Conservation (phyloP, 116 monocot genomes). For the Thalassia testudinum region DNA sequence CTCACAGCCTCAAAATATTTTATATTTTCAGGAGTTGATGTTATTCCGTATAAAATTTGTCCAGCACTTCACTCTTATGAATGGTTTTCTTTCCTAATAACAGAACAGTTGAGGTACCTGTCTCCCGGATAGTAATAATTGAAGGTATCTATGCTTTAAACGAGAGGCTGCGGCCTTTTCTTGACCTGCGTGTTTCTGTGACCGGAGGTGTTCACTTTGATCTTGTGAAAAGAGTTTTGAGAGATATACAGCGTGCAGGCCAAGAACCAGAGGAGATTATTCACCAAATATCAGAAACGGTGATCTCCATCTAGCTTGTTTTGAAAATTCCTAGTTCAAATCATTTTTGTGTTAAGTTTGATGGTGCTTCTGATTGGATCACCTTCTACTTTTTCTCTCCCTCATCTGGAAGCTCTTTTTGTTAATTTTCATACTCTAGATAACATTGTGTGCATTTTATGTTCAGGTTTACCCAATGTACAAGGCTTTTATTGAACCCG, state of each 20-base stretch:
- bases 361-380: too few relatives aligned
- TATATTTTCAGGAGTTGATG: neutral
- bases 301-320: constrained; percentile 6
- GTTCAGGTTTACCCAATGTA: constrained; percentile 99
- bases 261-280: constrained; percentile 99
- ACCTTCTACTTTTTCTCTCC: neutral
- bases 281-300: constrained; percentile 98
- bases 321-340: neutral
- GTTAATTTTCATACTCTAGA: neutral
- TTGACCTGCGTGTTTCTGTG: constrained; percentile 98
- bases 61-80: neutral
- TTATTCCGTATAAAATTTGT: neutral
- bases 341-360: constrained; percentile 1
- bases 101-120: constrained; percentile 88
- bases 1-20: neutral
- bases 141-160: constrained; percentile 97
- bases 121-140: constrained; percentile 78
- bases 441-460: neutral
- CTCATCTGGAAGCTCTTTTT: neutral
- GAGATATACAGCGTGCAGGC: constrained; percentile 95
- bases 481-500: constrained; percentile 99
- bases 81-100: constrained; percentile 9
- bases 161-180: constrained; percentile 60
- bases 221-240: constrained; percentile 94
- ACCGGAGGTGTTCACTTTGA: constrained; percentile 99